phyloP scores from a whole-genome alignment of 169 alveolate species.

The Perkinsus marinus region DNA sequence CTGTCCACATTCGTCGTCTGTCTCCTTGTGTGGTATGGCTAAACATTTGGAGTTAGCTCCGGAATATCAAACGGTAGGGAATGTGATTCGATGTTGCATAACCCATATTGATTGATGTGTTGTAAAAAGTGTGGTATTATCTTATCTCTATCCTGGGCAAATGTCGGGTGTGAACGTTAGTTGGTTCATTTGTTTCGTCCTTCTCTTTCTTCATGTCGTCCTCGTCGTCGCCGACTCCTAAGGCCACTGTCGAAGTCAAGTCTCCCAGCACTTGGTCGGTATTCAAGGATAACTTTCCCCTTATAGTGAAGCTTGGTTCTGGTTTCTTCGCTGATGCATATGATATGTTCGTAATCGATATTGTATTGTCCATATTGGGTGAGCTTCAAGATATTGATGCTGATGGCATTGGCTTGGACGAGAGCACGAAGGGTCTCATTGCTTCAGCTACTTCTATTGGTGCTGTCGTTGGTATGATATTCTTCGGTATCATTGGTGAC shows the following conservation, averaged over 20 bases:
- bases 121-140: too few species aligned
- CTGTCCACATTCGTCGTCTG: too few species aligned
- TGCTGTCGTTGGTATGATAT: conserved; percentile 10
- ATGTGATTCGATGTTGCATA: too few species aligned
- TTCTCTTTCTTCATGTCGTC: neutral
- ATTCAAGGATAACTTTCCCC: neutral
- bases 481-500: conserved; percentile 12
- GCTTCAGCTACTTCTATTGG: conserved; percentile 12
- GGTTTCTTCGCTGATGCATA: conserved; percentile 40
- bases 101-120: too few species aligned
- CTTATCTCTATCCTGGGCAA: too few species aligned
- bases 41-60: too few species aligned
- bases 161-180: neutral
- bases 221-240: neutral
- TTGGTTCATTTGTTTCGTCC: neutral
- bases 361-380: conserved; percentile 16
- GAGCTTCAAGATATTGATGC: neutral
- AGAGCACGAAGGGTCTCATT: neutral
- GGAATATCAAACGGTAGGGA: too few species aligned
- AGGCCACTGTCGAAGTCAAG: neutral
- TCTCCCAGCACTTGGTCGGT: neutral
- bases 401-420: neutral
- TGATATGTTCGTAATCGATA: conserved; percentile 32
- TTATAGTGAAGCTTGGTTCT: neutral
- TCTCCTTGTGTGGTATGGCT: too few species aligned